These are phyloP conservation scores for Pinus albicaulis DNA, from an alignment of 75 land plant genomes.

Conservation along the genomic window DNA sequence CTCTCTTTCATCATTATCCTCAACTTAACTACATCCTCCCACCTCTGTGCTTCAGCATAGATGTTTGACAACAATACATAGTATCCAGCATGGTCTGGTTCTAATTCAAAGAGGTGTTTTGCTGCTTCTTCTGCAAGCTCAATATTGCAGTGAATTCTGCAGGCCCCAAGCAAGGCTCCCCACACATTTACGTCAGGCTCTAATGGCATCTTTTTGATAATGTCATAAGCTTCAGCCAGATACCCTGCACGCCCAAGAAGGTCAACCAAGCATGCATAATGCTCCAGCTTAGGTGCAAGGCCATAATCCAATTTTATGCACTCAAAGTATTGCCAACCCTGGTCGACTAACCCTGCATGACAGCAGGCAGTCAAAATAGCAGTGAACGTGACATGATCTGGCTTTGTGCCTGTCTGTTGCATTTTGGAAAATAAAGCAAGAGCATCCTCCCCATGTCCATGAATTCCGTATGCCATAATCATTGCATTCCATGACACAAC, in stretches of 20 bases:
- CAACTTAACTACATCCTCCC: conserved; percentile 28
- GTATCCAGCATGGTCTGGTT: conserved; percentile 23
- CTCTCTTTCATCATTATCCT: conserved; percentile 10
- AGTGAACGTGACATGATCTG: conserved; percentile 41
- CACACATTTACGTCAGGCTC: conserved; percentile 21
- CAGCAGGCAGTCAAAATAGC: conserved; percentile 35
- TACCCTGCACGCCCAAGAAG: conserved; percentile 54
- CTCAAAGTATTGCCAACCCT: conserved; percentile 33
- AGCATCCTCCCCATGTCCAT: not conserved
- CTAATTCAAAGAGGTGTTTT: conserved; percentile 13
- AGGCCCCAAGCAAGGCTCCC: conserved; percentile 59
- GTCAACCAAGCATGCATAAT: conserved; percentile 56
- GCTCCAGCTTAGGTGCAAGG: conserved; percentile 33
- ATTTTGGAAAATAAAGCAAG: conserved; percentile 24
- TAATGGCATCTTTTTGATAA: conserved; percentile 36
- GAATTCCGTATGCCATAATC: not conserved
- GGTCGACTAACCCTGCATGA: conserved; percentile 33
- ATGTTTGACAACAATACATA: conserved; percentile 43
- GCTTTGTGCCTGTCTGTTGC: conserved; percentile 28
- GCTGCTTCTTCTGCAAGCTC: conserved; percentile 30
- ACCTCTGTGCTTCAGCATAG: conserved; percentile 35
- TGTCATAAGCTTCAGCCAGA: conserved; percentile 33
- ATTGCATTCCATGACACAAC: not conserved
- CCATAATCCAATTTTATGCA: conserved; percentile 30
- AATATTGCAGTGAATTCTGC: conserved; percentile 37